Conservation (phyloP, 1,284 basidiomycete species). For the Rhodotorula sp. region DNA sequence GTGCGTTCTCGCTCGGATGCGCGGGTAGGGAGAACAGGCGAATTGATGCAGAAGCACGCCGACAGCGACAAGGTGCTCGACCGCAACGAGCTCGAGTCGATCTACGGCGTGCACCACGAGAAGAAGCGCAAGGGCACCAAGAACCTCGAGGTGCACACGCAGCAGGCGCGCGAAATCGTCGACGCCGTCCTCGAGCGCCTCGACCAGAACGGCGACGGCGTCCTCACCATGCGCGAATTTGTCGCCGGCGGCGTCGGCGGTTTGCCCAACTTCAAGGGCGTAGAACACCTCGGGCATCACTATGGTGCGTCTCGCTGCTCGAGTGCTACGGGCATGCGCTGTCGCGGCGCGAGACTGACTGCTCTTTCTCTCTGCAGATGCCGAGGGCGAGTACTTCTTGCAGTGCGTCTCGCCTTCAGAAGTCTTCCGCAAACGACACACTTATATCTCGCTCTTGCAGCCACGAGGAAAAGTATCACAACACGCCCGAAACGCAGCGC, state of each 20-base stretch:
- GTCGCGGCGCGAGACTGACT: conserved; percentile 1
- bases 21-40: rapidly evolving
- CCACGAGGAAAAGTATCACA: conserved; percentile 94
- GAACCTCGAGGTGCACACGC: conserved; percentile 75
- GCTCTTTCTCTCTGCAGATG: conserved; percentile 44
- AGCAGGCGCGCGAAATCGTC: conserved; percentile 81
- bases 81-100: conserved; percentile 53
- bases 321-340: too few species aligned
- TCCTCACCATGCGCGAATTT: conserved; percentile 78
- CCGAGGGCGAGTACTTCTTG: conserved; percentile 56
- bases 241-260: conserved; percentile 70
- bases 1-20: conserved; percentile 2
- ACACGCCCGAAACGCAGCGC: conserved; percentile 92
- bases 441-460: conserved; percentile 67
- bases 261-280: conserved; percentile 76
- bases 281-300: conserved; percentile 78
- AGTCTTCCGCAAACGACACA: neutral
- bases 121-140: conserved; percentile 84
- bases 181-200: conserved; percentile 70
- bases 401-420: neutral
- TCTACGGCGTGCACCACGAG: conserved; percentile 85
- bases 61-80: conserved; percentile 54
- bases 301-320: conserved; percentile 63
- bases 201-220: conserved; percentile 77
- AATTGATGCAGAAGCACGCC: neutral